phyloP scores from a whole-genome alignment of 2,329 filamentous ascomycete genomes.

The Orbilia oligospora region DNA sequence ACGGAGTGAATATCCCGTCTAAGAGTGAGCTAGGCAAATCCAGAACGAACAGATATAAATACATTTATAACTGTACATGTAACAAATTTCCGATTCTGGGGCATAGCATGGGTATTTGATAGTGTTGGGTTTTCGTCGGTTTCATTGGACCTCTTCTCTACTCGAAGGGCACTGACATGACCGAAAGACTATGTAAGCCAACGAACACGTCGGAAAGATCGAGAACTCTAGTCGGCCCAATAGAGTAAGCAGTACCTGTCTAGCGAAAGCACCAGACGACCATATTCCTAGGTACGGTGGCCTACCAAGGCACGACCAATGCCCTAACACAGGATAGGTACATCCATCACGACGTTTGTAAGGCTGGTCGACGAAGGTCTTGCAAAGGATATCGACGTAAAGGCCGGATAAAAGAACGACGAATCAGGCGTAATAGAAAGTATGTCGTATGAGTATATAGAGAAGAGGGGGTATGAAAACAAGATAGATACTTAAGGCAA shows the following conservation, averaged over 20 bases:
- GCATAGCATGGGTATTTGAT: not conserved
- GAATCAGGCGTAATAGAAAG: not conserved
- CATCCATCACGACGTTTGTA: not conserved
- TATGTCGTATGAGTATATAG: not conserved
- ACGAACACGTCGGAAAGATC: not conserved
- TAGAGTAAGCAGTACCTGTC: not conserved
- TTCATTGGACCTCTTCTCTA: not conserved
- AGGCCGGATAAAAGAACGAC: not conserved
- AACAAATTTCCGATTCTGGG: not conserved
- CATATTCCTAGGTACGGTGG: not conserved
- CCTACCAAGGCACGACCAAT: not conserved
- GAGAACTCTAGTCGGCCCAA: not conserved
- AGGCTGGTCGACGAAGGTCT: not conserved
- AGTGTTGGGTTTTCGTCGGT: slow-evolving; percentile 5
- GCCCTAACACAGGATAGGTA: not conserved
- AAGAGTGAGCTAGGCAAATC: not conserved
- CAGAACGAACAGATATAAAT: not conserved
- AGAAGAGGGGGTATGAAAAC: no score
- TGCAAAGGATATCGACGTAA: not conserved
- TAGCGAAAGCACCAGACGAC: not conserved
- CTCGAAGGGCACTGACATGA: not conserved
- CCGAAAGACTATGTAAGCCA: not conserved
- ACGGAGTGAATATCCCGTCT: not conserved
- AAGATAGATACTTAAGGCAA: no score
- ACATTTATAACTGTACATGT: not conserved